phyloP scores from a whole-genome alignment of 2,329 filamentous ascomycete species.

The Lachnellula subtilissima region DNA sequence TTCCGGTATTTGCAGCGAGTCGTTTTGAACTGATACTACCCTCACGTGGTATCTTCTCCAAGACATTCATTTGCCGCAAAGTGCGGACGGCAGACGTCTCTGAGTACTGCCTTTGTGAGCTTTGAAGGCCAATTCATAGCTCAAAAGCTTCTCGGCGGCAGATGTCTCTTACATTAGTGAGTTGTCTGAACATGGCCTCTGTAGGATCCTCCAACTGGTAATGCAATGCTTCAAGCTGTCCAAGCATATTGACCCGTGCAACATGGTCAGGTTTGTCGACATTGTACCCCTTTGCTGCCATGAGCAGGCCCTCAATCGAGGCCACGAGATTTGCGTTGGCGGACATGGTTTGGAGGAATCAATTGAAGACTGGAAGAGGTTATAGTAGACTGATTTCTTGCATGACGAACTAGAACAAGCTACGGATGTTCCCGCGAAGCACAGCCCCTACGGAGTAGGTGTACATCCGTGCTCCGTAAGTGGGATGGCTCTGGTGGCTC shows the following conservation, averaged over 20 bases:
- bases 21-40: conserved; percentile 25
- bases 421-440: no score
- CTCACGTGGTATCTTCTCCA: conserved; percentile 27
- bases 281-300: conserved; percentile 13
- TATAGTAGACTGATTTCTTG: no score
- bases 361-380: no score
- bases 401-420: no score
- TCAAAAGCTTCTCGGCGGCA: not conserved
- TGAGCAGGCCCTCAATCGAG: conserved; percentile 15
- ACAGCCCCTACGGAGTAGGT: no score
- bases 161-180: conserved; percentile 22
- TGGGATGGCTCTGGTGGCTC: no score
- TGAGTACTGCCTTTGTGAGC: no score
- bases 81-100: conserved; percentile 22
- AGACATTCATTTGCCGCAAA: conserved; percentile 20
- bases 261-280: conserved; percentile 10
- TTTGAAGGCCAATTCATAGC: not conserved
- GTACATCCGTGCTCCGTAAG: no score
- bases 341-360: conserved; percentile 4
- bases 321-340: conserved; percentile 9
- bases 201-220: conserved; percentile 24
- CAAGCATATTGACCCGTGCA: conserved; percentile 9
- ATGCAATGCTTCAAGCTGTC: conserved; percentile 15
- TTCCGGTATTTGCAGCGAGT: conserved; percentile 15
- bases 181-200: conserved; percentile 27